These are phyloP conservation scores for Ustilago loliicola DNA, from an alignment of 1,284 basidiomycete species.

Conservation along the genomic window DNA sequence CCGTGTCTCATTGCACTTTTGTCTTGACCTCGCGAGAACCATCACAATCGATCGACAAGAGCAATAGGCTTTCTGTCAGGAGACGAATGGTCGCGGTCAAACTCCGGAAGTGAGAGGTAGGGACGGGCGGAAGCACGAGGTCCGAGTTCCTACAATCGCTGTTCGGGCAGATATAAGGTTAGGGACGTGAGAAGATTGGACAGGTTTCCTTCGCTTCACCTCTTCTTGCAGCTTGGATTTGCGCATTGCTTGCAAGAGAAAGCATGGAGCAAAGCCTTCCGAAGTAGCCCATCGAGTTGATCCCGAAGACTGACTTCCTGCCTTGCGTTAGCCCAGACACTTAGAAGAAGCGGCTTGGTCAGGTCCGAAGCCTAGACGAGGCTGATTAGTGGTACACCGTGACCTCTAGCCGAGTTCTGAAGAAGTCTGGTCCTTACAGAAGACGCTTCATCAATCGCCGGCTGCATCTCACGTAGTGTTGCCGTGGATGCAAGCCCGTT, in stretches of 20 bases:
- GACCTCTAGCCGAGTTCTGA: not conserved
- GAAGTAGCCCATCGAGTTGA: not conserved
- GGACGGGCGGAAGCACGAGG: not conserved
- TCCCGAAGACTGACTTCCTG: not conserved
- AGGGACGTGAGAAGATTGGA: too few relatives aligned
- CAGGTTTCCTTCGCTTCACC: not conserved
- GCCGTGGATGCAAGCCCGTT: not conserved
- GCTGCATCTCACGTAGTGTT: constrained; percentile 1
- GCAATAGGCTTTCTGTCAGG: too few relatives aligned
- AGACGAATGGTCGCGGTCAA: too few relatives aligned
- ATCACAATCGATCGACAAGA: too few relatives aligned
- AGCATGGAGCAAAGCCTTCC: constrained; percentile 4
- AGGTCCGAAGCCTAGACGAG: not conserved
- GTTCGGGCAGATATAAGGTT: too few relatives aligned
- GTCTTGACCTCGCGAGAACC: too few relatives aligned
- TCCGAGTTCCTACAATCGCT: not conserved
- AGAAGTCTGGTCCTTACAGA: constrained; percentile 1
- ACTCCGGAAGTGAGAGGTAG: too few relatives aligned
- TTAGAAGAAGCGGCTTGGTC: not conserved
- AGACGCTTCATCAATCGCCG: not conserved
- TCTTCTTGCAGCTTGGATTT: too few relatives aligned
- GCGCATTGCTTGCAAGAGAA: too few relatives aligned
- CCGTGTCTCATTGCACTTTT: too few relatives aligned
- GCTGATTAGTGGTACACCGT: not conserved
- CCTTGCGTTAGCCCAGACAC: not conserved